A percentile compares a stretch with the other conserved stretches of the same genome.
phyloP scores from a whole-genome alignment of 352 stramenopile species.

The Pythium folliculosum region DNA sequence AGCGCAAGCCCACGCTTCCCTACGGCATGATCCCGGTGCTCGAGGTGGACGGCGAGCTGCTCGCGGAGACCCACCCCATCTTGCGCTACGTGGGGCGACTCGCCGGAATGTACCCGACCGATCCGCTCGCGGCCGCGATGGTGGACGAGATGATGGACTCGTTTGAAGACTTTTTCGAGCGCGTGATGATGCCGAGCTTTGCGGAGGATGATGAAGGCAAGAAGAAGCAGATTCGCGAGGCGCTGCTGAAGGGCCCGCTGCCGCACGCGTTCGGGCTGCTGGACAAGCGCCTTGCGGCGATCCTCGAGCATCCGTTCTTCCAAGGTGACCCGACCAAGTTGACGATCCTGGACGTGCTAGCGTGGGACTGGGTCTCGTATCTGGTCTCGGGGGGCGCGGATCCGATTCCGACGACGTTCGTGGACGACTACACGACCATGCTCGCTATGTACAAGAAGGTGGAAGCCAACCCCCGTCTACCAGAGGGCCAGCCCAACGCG shows the following conservation, averaged over 20 bases:
- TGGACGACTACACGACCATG: conserved; percentile 6
- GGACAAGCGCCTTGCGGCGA: not conserved
- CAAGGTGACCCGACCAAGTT: not conserved
- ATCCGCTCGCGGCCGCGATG: conserved; percentile 34
- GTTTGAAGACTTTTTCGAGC: conserved; percentile 11
- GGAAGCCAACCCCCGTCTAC: not conserved
- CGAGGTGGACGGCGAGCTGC: conserved; percentile 28
- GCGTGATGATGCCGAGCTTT: conserved; percentile 15
- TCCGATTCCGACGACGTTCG: conserved; percentile 13
- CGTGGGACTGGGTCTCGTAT: conserved; percentile 11
- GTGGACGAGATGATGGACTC: conserved; percentile 50
- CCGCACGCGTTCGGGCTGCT: not conserved
- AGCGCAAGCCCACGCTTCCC: conserved; percentile 30
- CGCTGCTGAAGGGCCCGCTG: not conserved
- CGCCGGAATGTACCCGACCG: conserved; percentile 31
- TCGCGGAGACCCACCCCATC: conserved; percentile 34
- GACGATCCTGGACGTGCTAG: conserved; percentile 25
- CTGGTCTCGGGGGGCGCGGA: not conserved
- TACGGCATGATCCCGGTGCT: conserved; percentile 35
- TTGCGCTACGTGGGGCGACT: conserved; percentile 36
- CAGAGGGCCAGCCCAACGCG: conserved; percentile 13
- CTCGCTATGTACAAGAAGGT: conserved; percentile 11
- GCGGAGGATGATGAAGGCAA: conserved; percentile 7
- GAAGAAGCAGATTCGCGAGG: conserved; percentile 21
- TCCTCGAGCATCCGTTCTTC: conserved; percentile 1